A percentile compares a stretch with the other conserved stretches of the same genome.
These are phyloP conservation scores for Phytophthora meadii DNA, from an alignment of 352 stramenopile genomes.

Conservation along the genomic window DNA sequence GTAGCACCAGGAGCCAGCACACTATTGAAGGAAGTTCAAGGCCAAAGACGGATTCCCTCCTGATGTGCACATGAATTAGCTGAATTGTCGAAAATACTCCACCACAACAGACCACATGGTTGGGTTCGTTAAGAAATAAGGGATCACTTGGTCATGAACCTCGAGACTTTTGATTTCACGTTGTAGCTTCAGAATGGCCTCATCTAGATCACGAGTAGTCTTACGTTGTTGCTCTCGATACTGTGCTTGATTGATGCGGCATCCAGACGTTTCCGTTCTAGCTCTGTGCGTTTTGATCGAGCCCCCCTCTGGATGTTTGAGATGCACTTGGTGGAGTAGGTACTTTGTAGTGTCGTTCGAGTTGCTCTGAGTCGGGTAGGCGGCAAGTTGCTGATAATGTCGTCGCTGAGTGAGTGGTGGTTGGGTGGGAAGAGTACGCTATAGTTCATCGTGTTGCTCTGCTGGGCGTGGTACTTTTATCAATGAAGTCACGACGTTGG, in stretches of 20 bases:
- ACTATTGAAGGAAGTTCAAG: too few species aligned
- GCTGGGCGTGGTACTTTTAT: too few species aligned
- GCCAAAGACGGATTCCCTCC: too few species aligned
- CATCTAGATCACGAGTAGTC: background rate
- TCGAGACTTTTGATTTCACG: background rate
- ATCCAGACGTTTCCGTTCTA: background rate
- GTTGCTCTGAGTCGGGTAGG: too few species aligned
- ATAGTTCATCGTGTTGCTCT: background rate
- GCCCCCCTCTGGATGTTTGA: background rate
- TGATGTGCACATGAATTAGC: too few species aligned
- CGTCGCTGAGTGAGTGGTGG: background rate
- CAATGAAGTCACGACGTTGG: too few species aligned
- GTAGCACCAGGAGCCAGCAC: too few species aligned
- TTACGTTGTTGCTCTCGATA: background rate
- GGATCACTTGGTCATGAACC: background rate
- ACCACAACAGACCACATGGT: too few species aligned
- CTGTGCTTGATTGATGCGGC: background rate
- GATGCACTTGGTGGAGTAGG: background rate
- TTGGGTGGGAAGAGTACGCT: background rate
- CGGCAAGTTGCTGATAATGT: background rate
- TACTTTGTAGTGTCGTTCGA: background rate
- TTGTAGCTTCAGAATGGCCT: background rate
- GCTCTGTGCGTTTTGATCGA: background rate
- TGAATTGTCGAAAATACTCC: too few species aligned
- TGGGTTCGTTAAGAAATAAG: background rate